Evolutionary conservation across 371 early-diverging fungal species (phyloP), one percentile per base, ranked within the genome.

Genomic region (Actinomortierella ambigua): DNA sequence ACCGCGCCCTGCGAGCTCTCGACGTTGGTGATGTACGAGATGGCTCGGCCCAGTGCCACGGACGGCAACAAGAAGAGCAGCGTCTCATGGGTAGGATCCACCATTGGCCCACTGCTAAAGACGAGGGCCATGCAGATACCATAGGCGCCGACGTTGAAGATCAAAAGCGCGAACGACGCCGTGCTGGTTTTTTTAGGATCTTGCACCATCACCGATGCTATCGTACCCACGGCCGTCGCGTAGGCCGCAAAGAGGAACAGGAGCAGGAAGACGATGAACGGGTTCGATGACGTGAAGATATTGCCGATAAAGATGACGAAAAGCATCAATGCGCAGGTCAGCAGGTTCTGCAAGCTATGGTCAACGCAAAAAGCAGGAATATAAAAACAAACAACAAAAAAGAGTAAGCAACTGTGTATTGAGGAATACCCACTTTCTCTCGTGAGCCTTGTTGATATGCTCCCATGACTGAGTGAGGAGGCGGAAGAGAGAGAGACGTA

Each of bases 171-270:
- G 56, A 75, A 64, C 43, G 62, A 62, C 0, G 43, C 51, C 4
- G 46, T 43, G 57, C 60, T 65, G 62, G 67, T 63, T 50, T 66
- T 61, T 50, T 78, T 78, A 47, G 76, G 77, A 46, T 78, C 77
- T 1, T 58, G 44, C 17, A 77, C 34, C 22, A 66, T 24, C 29
- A 77, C 70, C 14, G 77, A 44, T 3, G 64, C 63, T 6, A 77
- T 56, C 17, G 73, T 43, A 41, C 79, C 79, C 18, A 77, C 34
- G 3, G 66, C 65, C 0, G 66, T 69, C 29, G 59, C 60, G 40
- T 61, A 66, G 59, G 59, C 59, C 20, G 69, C 63, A 64, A 77
- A 79, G 18, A 79, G 68, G 29, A 75, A 42, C 42, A 77, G 43
- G 55, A 69, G 61, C 20, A 63, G 26, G 41, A 48, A 65, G 17